A percentile compares a stretch with the other conserved stretches of the same genome.
Evolutionary conservation across 139 green algal species (phyloP).

Genomic region (Chlorella vulgaris): DNA sequence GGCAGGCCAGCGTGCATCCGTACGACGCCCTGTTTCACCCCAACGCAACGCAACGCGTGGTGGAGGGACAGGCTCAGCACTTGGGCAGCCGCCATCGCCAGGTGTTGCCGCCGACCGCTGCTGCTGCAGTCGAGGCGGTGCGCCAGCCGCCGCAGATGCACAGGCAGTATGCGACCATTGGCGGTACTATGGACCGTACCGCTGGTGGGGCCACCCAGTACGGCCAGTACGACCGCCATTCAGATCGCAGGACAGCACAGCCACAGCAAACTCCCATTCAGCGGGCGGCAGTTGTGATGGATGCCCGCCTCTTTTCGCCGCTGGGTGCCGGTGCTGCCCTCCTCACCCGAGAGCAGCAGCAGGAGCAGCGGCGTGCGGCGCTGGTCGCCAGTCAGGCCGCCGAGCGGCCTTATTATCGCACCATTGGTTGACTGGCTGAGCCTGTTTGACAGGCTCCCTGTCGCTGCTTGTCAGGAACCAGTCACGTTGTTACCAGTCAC

Average conservation of each 20-base stretch:
- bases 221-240: neutral
- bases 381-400: neutral
- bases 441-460: too few relatives aligned
- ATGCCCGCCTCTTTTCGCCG: constrained; percentile 5
- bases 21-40: constrained; percentile 3
- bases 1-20: neutral
- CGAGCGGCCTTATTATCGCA: neutral
- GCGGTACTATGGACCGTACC: neutral
- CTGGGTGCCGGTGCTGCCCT: constrained; percentile 2
- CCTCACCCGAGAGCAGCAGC: neutral
- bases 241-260: neutral
- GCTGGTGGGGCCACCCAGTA: neutral
- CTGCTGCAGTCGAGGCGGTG: neutral
- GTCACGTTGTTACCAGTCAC: too few relatives aligned
- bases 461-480: too few relatives aligned
- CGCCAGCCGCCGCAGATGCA: too few relatives aligned
- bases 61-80: neutral
- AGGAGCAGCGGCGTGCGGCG: neutral
- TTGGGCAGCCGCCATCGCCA: neutral
- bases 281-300: neutral
- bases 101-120: neutral
- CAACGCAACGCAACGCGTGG: neutral
- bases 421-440: constrained; percentile 17
- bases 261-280: neutral
- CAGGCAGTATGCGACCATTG: constrained; percentile 18